Conservation (phyloP, 495 filamentous ascomycete genomes). For the Haplographium delicatum region DNA sequence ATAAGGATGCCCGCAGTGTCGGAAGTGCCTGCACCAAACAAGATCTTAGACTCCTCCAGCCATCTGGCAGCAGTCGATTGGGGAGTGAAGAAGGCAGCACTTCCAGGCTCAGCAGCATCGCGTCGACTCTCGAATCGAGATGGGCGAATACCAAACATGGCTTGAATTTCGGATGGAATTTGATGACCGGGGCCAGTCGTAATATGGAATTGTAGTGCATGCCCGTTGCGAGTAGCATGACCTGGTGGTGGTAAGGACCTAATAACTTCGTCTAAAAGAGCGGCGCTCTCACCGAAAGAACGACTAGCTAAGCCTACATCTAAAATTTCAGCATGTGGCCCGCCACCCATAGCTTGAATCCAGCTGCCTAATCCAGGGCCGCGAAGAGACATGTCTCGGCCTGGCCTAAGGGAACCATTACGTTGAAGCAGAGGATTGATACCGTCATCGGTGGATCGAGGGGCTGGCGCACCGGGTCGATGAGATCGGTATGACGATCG, state of each 20-base stretch:
- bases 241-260: slow-evolving; percentile 21
- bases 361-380: slow-evolving; percentile 12
- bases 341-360: slow-evolving; percentile 22
- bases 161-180: slow-evolving; percentile 50
- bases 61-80: slow-evolving; percentile 69
- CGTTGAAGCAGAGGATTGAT: slow-evolving; percentile 68
- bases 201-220: slow-evolving; percentile 37
- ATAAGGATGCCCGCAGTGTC: slow-evolving; percentile 65
- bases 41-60: slow-evolving; percentile 84
- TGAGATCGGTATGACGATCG: slow-evolving; percentile 19
- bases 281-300: slow-evolving; percentile 37
- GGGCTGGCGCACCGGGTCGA: slow-evolving; percentile 20
- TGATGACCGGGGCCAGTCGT: slow-evolving; percentile 13
- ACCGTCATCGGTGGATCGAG: slow-evolving; percentile 65
- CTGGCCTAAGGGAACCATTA: slow-evolving; percentile 23
- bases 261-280: slow-evolving; percentile 19
- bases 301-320: slow-evolving; percentile 48
- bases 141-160: slow-evolving; percentile 49
- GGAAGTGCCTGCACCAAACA: slow-evolving; percentile 62
- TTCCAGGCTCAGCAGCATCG: slow-evolving; percentile 48
- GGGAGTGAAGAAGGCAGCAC: slow-evolving; percentile 66
- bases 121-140: slow-evolving; percentile 35
- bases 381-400: slow-evolving; percentile 34
- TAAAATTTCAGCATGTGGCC: slow-evolving; percentile 34
- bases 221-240: slow-evolving; percentile 51